These are phyloP conservation scores for Keithomyces neogunnii DNA, from an alignment of 2,329 filamentous ascomycete species.

Conservation along the genomic window DNA sequence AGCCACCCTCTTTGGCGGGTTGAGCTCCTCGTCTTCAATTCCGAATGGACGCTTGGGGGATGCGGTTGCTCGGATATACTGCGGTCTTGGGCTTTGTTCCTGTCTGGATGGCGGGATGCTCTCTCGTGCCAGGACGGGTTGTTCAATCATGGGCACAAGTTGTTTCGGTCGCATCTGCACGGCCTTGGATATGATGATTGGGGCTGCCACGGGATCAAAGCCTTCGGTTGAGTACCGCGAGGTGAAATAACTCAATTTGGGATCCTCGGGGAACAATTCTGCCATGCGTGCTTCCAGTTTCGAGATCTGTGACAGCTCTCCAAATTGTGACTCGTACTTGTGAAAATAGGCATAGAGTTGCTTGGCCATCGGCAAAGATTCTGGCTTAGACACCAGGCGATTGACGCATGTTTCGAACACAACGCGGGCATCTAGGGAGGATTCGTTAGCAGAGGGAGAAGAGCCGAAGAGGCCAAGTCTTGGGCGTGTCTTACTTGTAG, in stretches of 20 bases:
- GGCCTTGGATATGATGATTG: conserved; percentile 72
- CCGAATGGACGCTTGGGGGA: conserved; percentile 56
- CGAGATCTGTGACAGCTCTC: conserved; percentile 81
- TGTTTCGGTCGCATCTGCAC: conserved; percentile 65
- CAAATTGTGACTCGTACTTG: conserved; percentile 89
- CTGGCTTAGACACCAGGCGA: conserved; percentile 68
- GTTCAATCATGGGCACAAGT: conserved; percentile 46
- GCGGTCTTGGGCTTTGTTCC: conserved; percentile 38
- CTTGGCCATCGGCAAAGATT: conserved; percentile 67
- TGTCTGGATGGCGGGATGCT: conserved; percentile 31
- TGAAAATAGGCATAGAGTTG: conserved; percentile 88
- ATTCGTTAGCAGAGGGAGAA: conserved; percentile 11
- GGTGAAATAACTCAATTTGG: conserved; percentile 65
- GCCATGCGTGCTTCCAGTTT: conserved; percentile 90
- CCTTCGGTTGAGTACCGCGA: conserved; percentile 61
- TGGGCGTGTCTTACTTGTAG: conserved; percentile 62
- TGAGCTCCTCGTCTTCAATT: conserved; percentile 62
- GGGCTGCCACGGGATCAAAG: conserved; percentile 77
- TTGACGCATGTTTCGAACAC: conserved; percentile 94
- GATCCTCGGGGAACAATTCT: conserved; percentile 86
- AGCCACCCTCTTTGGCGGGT: conserved; percentile 75
- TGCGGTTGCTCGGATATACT: conserved; percentile 37
- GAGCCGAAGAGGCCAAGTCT: not conserved
- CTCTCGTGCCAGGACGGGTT: conserved; percentile 33
- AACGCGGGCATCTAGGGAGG: conserved; percentile 68